These are phyloP conservation scores for Vigna hirtella DNA, from an alignment of 306 rosid genomes.

Conservation along the genomic window DNA sequence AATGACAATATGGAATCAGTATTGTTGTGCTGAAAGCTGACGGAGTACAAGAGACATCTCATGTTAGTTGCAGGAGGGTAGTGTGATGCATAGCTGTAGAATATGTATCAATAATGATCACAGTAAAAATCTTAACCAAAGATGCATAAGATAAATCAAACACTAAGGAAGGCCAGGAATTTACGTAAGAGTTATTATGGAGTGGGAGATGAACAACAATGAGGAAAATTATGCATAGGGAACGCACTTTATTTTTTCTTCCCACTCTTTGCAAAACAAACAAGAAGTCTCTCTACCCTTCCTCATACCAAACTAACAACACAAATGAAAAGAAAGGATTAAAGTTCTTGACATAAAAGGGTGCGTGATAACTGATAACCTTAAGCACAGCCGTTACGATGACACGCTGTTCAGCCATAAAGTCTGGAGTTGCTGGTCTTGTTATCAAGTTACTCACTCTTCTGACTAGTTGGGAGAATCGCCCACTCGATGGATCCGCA, in stretches of 20 bases:
- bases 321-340: background rate
- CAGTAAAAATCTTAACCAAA: background rate
- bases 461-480: slow-evolving; percentile 56
- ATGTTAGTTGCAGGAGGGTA: background rate
- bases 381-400: slow-evolving; percentile 62
- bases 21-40: background rate
- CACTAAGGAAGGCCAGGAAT: background rate
- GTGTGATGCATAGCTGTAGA: background rate
- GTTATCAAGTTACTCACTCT: slow-evolving; percentile 55
- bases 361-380: slow-evolving; percentile 44
- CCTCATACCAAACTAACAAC: background rate
- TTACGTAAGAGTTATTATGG: background rate
- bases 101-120: background rate
- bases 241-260: background rate
- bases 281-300: background rate
- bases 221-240: background rate
- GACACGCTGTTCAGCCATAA: slow-evolving; percentile 55
- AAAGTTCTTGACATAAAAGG: slow-evolving; percentile 28
- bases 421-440: slow-evolving; percentile 44
- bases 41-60: background rate
- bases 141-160: slow-evolving; percentile 5
- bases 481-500: slow-evolving; percentile 65
- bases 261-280: background rate
- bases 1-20: background rate
- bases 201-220: background rate